Conservation (phyloP, 2,329 filamentous ascomycete genomes). For the Neodidymelliopsis sp. region DNA sequence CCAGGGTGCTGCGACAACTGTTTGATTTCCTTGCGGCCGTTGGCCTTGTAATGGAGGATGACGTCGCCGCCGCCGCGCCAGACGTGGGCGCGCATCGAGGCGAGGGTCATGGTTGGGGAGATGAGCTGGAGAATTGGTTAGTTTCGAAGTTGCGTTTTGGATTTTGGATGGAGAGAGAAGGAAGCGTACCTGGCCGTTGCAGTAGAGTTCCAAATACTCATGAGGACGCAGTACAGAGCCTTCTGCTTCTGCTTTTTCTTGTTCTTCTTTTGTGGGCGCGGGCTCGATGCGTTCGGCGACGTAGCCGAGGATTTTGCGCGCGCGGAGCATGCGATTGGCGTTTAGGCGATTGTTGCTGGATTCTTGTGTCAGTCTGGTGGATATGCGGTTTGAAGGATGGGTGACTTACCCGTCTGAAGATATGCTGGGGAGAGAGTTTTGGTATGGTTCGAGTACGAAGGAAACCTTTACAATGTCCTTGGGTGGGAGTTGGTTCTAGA, state of each 20-base stretch:
- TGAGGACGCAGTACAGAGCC: conserved; percentile 70
- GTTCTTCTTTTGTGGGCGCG: conserved; percentile 64
- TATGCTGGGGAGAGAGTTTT: conserved; percentile 77
- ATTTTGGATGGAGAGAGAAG: neutral
- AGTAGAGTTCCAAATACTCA: conserved; percentile 94
- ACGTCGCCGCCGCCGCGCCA: conserved; percentile 98
- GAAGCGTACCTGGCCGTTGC: conserved; percentile 81
- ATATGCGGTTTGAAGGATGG: conserved; percentile 33
- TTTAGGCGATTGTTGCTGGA: conserved; percentile 84
- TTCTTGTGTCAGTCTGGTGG: conserved; percentile 18
- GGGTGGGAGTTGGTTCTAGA: conserved; percentile 75
- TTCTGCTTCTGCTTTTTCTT: conserved; percentile 48
- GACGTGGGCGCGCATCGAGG: conserved; percentile 86
- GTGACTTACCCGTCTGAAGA: conserved; percentile 70
- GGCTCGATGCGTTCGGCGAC: conserved; percentile 89
- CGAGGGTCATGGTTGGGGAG: conserved; percentile 86
- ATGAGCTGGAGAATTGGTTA: conserved; percentile 59
- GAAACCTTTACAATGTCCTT: conserved; percentile 98
- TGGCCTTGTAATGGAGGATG: conserved; percentile 87
- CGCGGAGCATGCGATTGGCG: conserved; percentile 94
- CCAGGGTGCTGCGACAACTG: conserved; percentile 31
- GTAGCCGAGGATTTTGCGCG: conserved; percentile 93
- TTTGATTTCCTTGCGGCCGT: conserved; percentile 75
- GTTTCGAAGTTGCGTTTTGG: neutral
- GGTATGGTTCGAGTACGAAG: conserved; percentile 85